Percentiles rank a stretch among this genome's conserved stretches.
phyloP scores from a whole-genome alignment of 2,329 filamentous ascomycete genomes.

The Arthrinium phaeospermum region DNA sequence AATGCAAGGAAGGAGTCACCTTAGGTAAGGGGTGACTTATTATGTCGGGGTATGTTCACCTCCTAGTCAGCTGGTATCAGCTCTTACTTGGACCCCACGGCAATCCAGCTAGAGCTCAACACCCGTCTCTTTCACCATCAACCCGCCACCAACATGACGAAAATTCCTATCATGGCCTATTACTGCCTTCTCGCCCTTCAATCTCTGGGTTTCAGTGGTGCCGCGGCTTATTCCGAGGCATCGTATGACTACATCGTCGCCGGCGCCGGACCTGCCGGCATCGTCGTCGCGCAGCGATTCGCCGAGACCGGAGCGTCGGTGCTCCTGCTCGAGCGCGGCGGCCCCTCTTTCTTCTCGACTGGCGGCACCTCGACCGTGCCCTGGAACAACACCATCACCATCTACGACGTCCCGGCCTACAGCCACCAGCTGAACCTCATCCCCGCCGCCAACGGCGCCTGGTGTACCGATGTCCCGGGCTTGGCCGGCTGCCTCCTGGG shows the following conservation, averaged over 20 bases:
- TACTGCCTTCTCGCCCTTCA: background rate
- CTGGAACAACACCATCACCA: constrained; percentile 63
- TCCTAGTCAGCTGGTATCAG: background rate
- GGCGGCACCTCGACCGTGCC: constrained; percentile 64
- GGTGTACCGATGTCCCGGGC: constrained; percentile 70
- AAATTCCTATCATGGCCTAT: background rate
- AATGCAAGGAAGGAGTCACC: too few species aligned
- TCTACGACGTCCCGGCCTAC: constrained; percentile 74
- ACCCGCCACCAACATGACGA: background rate
- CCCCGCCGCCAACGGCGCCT: background rate
- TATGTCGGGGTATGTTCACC: background rate
- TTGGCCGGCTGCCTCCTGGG: constrained; percentile 76
- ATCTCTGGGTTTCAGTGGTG: background rate
- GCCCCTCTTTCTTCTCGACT: constrained; percentile 67
- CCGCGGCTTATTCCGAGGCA: constrained; percentile 21
- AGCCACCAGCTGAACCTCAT: constrained; percentile 56
- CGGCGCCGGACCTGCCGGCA: constrained; percentile 65
- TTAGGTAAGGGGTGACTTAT: background rate
- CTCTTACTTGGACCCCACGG: background rate
- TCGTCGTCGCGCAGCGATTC: constrained; percentile 64
- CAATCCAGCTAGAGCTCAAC: background rate
- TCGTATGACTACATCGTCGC: constrained; percentile 67
- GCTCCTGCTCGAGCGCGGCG: constrained; percentile 66
- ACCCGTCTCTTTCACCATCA: background rate
- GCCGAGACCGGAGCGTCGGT: constrained; percentile 70